Evolutionary conservation across 2,329 filamentous ascomycete genomes (phyloP).

Genomic region (Dactylellina leptospora): DNA sequence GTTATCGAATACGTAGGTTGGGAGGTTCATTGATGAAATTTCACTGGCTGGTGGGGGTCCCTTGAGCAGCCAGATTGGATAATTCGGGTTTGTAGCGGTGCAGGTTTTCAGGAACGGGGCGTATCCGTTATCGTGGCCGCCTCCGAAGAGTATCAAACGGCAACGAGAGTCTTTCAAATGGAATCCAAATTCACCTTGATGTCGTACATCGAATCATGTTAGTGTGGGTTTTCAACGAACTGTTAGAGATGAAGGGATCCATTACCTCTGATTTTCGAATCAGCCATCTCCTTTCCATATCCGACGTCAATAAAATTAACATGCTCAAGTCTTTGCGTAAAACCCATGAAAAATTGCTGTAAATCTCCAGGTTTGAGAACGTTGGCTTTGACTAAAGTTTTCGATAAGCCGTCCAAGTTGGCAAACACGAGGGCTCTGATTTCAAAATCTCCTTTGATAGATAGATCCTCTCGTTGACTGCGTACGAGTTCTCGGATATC

Average conservation of each 20-base stretch:
- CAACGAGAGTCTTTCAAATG: constrained; percentile 70
- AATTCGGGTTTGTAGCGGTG: constrained; percentile 42
- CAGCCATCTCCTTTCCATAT: constrained; percentile 68
- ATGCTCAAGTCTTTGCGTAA: constrained; percentile 68
- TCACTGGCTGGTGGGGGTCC: constrained; percentile 31
- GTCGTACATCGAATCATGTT: constrained; percentile 5
- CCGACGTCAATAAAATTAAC: constrained; percentile 74
- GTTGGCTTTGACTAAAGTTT: constrained; percentile 61
- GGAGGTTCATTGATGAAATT: constrained; percentile 37
- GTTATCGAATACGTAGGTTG: constrained; percentile 17
- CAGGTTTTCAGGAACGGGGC: constrained; percentile 68
- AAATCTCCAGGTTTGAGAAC: constrained; percentile 62
- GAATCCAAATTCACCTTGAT: constrained; percentile 57
- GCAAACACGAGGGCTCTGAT: constrained; percentile 66
- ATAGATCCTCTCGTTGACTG: constrained; percentile 35
- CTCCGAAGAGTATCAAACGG: constrained; percentile 69
- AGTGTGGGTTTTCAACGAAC: neutral
- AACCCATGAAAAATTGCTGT: constrained; percentile 69
- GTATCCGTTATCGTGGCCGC: constrained; percentile 71
- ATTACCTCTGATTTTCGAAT: constrained; percentile 70
- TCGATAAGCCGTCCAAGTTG: constrained; percentile 64
- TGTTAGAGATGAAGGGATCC: neutral
- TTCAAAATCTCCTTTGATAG: constrained; percentile 58
- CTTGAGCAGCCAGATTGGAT: constrained; percentile 49
- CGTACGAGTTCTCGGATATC: constrained; percentile 52